Base-by-base conservation (phyloP, 2,329 filamentous ascomycete species). In the Chrysoporthe deuterocubensis region DNA sequence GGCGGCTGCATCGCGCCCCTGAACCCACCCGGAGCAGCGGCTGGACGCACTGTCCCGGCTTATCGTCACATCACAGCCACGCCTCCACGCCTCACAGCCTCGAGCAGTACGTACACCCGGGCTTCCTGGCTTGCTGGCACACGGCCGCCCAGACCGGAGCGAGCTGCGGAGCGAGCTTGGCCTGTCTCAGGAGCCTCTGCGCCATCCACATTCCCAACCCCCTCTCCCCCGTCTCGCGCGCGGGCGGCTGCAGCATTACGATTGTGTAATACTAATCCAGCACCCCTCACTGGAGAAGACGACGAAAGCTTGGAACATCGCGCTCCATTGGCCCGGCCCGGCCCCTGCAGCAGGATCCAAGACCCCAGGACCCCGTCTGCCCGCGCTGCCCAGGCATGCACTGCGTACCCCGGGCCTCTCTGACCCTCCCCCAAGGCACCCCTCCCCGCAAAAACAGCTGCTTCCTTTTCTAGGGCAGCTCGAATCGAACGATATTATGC, bases 351-450 rank as follows among this genome's bases (percentile, higher is more conserved):
- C 37, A 40, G 37, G 9, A 26, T 26, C 26, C 26, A 2, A 26
- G 26, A 2, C 26, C 26, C 26, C 26, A 9, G 37, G 37, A 40
- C 37, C 37, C 37, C 37, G 26, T 26, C 26, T 26, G 26, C 26
- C 26, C 2, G 26, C 26, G 26, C 26, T 26, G 26, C 26, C 26
- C 26, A 26, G 26, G 26, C 26, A 26, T 26, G 26, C 26, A 26
- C 26, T 26, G 26, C 26, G 40, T n/a, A 65, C 46, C 65, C 65
- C 66, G 62, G 66, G 65, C 62, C 50, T 26, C 65, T 64, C 54
- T 64, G 57, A 65, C 66, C 66, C 66, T 60, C 56, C 18, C 58
- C 43, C 62, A 42, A 40, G 37, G 9, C 37, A 26, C 26, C 26
- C 26, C 26, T 26, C 26, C 26, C 26, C 26, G 26, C 59, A 42